Evolutionary conservation across 202 grass and related monocot genomes (phyloP), one percentile per base, ranked within the genome.

Genomic region (Eragrostis tef): DNA sequence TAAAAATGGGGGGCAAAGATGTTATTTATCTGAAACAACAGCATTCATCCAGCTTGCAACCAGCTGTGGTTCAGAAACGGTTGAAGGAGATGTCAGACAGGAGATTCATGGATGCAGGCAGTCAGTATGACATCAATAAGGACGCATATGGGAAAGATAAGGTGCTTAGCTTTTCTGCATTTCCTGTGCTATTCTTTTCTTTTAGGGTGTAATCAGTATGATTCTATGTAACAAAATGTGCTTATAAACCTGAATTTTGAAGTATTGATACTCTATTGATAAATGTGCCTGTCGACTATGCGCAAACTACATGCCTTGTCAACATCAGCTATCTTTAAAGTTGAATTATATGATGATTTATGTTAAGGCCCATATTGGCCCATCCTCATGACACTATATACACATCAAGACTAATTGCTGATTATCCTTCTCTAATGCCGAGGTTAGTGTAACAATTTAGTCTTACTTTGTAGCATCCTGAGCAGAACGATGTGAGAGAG

Each of bases 1-100:
- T 98, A 26, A 98, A 94, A 82, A 98, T 98, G 87, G 95, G 95
- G 81, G 95, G 95, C 76, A 98, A 98, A 81, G 95, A 98, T 87
- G 92, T 94, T 79, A 89, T 98, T 73, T 98, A 81, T 87, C 72
- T 98, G 41, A 94, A 79, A 73, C 90, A 98, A 51, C 95, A 95
- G 9, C 95, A 98, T 54, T 93, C 85, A 7, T 95, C 95, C 62
- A 93, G 82, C 61, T 79, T 98, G 41, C 95, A 93, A 79, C 69
- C 90, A 70, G 82, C 91, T 53, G 87, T 81, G 72, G 90, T 98
- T 78, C 95, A 98, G 68, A 94, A 94, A 75, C 89, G 82, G 70
- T 88, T 98, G 49, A 94, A 93, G 77, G 88, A 92, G 52, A 74
- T 93, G 81, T 94, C 95, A 59, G 92, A 98, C 45, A 89, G 11